Conservation (phyloP, 345 rosid genomes). For the Geranium rotundifolium region DNA sequence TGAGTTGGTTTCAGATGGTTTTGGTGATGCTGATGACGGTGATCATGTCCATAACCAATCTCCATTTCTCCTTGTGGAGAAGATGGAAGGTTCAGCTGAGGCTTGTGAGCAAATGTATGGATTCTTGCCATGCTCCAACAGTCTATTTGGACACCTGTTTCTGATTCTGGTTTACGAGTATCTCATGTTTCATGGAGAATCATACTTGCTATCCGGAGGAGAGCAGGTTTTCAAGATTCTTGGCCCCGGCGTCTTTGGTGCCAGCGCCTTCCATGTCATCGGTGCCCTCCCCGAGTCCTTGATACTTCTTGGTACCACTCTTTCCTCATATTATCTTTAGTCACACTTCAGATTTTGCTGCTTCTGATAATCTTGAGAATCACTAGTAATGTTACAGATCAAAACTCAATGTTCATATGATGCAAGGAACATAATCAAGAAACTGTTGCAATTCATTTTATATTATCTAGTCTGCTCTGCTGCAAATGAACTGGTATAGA, state of each 20-base stretch:
- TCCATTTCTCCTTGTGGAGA: neutral
- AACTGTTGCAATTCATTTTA: too few species aligned
- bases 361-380: too few species aligned
- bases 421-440: too few species aligned
- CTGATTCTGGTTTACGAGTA: constrained; percentile 19
- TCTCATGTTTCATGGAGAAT: constrained; percentile 21
- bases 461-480: too few species aligned
- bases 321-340: too few species aligned
- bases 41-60: neutral
- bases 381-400: too few species aligned
- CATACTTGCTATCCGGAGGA: constrained; percentile 14
- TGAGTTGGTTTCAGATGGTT: constrained; percentile 4
- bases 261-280: constrained; percentile 18
- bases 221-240: constrained; percentile 21
- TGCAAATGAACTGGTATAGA: too few species aligned
- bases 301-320: constrained; percentile 19
- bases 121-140: constrained; percentile 22
- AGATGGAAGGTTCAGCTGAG: neutral
- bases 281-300: constrained; percentile 24
- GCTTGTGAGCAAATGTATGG: constrained; percentile 22
- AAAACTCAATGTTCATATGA: too few species aligned
- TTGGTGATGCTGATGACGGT: neutral
- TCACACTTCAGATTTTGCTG: too few species aligned
- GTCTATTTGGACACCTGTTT: constrained; percentile 15
- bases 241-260: constrained; percentile 22